Conservation (phyloP, 306 rosid species). For the Lupinus albus region DNA sequence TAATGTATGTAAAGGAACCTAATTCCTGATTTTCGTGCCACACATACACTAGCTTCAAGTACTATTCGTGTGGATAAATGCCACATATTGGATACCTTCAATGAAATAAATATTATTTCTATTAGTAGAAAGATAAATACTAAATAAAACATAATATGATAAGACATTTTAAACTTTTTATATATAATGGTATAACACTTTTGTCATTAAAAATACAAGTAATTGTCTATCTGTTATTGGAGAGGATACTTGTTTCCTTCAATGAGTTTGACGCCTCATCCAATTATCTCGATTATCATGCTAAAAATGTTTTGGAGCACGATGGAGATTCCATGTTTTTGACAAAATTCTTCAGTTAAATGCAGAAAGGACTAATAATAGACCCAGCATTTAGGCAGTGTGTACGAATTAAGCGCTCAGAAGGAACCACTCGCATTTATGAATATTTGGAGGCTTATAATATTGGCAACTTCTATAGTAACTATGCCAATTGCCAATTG, state of each 20-base stretch:
- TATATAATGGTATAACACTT: too few species aligned
- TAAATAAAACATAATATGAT: too few species aligned
- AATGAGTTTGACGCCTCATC: background rate
- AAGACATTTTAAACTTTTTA: too few species aligned
- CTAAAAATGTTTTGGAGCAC: background rate
- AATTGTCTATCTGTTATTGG: too few species aligned
- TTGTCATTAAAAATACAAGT: too few species aligned
- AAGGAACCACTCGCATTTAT: constrained; percentile 30
- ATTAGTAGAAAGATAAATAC: too few species aligned
- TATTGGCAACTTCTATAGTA: constrained; percentile 18
- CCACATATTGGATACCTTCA: background rate
- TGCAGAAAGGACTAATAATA: background rate
- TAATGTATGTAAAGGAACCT: too few species aligned
- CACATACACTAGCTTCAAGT: background rate
- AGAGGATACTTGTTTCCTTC: too few species aligned
- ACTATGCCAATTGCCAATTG: too few species aligned
- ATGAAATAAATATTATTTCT: too few species aligned
- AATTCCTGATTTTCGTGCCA: background rate
- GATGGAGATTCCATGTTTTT: constrained; percentile 7
- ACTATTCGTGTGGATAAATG: background rate
- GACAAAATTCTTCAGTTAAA: background rate
- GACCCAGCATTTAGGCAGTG: constrained; percentile 12
- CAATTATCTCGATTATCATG: background rate
- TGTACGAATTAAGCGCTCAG: constrained; percentile 3
- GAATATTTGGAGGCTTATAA: constrained; percentile 37